Percentiles rank a stretch among this genome's conserved stretches.
These are phyloP conservation scores for Serendipita sp. DNA, from an alignment of 768 basidiomycete species.

Conservation along the genomic window DNA sequence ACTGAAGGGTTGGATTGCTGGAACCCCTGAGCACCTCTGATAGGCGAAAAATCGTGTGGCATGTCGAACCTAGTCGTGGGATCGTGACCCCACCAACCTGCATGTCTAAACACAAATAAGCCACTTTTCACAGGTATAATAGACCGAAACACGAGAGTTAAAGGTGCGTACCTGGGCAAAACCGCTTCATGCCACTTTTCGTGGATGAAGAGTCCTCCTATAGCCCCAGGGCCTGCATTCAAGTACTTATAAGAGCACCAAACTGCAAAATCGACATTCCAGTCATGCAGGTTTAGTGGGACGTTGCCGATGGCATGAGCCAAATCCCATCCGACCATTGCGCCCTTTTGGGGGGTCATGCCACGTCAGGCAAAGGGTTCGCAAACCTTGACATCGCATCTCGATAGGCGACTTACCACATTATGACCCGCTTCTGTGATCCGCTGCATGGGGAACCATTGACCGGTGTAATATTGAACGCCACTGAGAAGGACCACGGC, in stretches of 20 bases:
- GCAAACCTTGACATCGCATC: neutral
- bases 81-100: conserved; percentile 98
- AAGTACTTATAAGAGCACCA: conserved; percentile 99
- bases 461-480: conserved; percentile 95
- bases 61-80: conserved; percentile 76
- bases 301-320: conserved; percentile 95
- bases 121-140: neutral
- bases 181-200: conserved; percentile 55
- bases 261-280: conserved; percentile 92
- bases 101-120: conserved; percentile 38
- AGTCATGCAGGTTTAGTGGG: conserved; percentile 72
- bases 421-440: conserved; percentile 75
- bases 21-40: conserved; percentile 83
- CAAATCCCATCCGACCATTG: conserved; percentile 89
- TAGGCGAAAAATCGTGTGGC: conserved; percentile 68
- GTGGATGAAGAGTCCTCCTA: conserved; percentile 85
- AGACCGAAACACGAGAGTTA: neutral
- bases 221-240: conserved; percentile 93
- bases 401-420: conserved; percentile 33
- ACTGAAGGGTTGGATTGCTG: conserved; percentile 92
- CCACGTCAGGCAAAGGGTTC: conserved; percentile 4
- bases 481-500: conserved; percentile 87
- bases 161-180: conserved; percentile 37
- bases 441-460: conserved; percentile 73
- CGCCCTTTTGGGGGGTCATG: conserved; percentile 41